A percentile compares a stretch with the other conserved stretches of the same genome.
These are phyloP conservation scores for Lyophyllum decastes DNA, from an alignment of 768 basidiomycete species.

Conservation along the genomic window DNA sequence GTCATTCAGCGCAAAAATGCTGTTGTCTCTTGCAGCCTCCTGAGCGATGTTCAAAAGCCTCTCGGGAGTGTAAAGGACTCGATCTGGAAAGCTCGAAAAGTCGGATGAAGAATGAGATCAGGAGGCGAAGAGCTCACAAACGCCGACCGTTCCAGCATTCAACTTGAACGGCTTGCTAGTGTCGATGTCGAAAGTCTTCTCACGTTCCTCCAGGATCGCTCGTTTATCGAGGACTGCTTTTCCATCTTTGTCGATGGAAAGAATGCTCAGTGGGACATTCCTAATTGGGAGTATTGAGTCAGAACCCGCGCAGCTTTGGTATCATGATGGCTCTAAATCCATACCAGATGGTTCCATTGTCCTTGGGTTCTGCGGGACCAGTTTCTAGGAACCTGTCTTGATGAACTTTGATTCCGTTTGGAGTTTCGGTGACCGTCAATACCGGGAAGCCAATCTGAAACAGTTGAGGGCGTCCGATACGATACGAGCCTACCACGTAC, in stretches of 20 bases:
- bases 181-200: conserved; percentile 70
- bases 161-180: conserved; percentile 83
- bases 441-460: conserved; percentile 80
- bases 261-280: conserved; percentile 78
- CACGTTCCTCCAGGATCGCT: conserved; percentile 67
- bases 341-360: conserved; percentile 89
- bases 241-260: conserved; percentile 62
- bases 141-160: conserved; percentile 86
- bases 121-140: conserved; percentile 59
- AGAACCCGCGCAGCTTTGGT: neutral
- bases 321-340: neutral
- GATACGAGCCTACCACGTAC: conserved; percentile 29
- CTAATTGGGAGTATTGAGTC: conserved; percentile 33
- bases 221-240: conserved; percentile 59
- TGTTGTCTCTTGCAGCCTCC: conserved; percentile 63
- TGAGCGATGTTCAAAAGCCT: conserved; percentile 75
- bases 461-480: neutral
- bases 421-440: conserved; percentile 78
- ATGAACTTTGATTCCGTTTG: conserved; percentile 70
- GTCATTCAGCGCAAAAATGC: conserved; percentile 77
- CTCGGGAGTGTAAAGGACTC: conserved; percentile 84
- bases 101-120: neutral
- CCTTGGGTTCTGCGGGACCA: conserved; percentile 73
- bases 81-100: conserved; percentile 47
- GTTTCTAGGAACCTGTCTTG: conserved; percentile 94